Percentiles rank a stretch among this genome's conserved stretches.
These are phyloP conservation scores for Hericium rajendrae DNA, from an alignment of 768 basidiomycete genomes.

Conservation along the genomic window DNA sequence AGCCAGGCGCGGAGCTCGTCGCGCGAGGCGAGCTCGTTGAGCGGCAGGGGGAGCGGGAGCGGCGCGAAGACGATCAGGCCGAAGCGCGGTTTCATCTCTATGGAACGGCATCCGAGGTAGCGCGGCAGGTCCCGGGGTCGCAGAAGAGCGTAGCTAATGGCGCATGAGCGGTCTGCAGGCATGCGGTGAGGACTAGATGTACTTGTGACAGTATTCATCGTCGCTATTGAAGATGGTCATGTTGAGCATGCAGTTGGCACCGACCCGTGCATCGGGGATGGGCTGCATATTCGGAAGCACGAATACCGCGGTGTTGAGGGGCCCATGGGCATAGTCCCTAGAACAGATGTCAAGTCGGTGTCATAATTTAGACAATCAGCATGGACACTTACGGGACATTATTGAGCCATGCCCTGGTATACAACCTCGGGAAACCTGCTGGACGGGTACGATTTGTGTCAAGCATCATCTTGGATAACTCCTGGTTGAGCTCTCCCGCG, in stretches of 20 bases:
- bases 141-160: not conserved
- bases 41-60: not conserved
- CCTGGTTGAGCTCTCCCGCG: not conserved
- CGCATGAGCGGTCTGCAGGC: not conserved
- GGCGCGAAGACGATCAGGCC: not conserved
- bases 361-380: not conserved
- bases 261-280: not conserved
- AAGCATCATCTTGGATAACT: not conserved
- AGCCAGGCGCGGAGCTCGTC: conserved; percentile 26
- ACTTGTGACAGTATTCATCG: not conserved
- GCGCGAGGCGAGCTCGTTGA: conserved; percentile 16
- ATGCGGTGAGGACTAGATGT: not conserved
- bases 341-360: not conserved
- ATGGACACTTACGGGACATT: not conserved
- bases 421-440: not conserved
- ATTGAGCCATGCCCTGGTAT: not conserved
- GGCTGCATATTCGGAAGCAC: not conserved
- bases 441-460: not conserved
- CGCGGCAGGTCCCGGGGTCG: not conserved
- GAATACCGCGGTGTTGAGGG: not conserved
- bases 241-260: not conserved
- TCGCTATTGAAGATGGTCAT: not conserved
- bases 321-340: not conserved
- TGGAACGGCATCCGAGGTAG: conserved; percentile 1
- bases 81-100: not conserved